Evolutionary conservation across 2,329 filamentous ascomycete species (phyloP).

Genomic region (Epichloe typhina): DNA sequence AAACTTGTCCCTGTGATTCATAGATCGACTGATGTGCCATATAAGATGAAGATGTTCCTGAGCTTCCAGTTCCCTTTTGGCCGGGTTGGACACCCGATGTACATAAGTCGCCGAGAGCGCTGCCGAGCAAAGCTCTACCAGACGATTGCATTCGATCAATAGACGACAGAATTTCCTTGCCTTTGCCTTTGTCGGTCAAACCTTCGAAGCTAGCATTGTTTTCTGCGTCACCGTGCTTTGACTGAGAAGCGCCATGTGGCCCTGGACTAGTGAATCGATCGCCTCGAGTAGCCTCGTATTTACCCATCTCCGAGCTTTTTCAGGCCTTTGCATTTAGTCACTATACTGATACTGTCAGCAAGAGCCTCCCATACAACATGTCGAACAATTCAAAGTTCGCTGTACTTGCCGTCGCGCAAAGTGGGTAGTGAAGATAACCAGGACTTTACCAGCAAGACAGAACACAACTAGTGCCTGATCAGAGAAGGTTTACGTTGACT

Average conservation of each 20-base stretch:
- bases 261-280: neutral
- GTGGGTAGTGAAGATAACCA: too few relatives aligned
- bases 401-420: neutral
- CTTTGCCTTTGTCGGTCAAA: slow-evolving; percentile 6
- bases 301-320: neutral
- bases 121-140: neutral
- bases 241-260: neutral
- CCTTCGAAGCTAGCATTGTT: neutral
- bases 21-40: neutral
- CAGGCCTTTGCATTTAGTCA: neutral
- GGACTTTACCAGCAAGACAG: too few relatives aligned
- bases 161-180: slow-evolving; percentile 4
- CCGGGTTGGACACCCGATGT: neutral
- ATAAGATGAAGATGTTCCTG: slow-evolving; percentile 1
- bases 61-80: slow-evolving; percentile 9
- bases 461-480: too few relatives aligned
- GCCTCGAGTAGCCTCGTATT: neutral
- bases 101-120: neutral
- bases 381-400: too few relatives aligned
- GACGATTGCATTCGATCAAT: neutral
- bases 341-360: neutral
- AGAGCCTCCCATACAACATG: too few relatives aligned
- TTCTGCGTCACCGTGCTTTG: neutral
- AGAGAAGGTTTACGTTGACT: too few relatives aligned
- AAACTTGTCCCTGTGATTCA: neutral